Conservation (phyloP, 768 basidiomycete genomes). For the Boletus sp. region DNA sequence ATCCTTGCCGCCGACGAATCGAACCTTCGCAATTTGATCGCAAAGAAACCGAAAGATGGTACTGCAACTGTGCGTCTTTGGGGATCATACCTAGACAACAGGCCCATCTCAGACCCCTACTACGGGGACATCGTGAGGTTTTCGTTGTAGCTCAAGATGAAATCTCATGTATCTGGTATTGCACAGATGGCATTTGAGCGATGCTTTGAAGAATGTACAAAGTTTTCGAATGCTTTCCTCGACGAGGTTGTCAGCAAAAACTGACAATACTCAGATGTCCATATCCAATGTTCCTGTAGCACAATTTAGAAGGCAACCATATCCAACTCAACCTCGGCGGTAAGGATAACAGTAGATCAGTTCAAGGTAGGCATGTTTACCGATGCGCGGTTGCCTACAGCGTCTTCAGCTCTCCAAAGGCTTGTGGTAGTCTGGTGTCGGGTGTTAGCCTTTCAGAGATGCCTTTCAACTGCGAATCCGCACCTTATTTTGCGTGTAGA, state of each 20-base stretch:
- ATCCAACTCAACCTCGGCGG: background rate
- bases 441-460: conserved; percentile 5
- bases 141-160: background rate
- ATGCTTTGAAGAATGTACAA: conserved; percentile 74
- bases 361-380: conserved; percentile 84
- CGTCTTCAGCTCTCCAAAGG: conserved; percentile 89
- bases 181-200: conserved; percentile 67
- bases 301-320: conserved; percentile 10
- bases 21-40: conserved; percentile 64
- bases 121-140: conserved; percentile 63
- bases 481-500: conserved; percentile 95
- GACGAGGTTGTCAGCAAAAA: conserved; percentile 52
- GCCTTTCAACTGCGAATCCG: background rate
- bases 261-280: conserved; percentile 2
- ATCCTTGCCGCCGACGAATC: conserved; percentile 83
- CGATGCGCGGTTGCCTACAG: conserved; percentile 73
- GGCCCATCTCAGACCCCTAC: conserved; percentile 82
- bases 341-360: conserved; percentile 8
- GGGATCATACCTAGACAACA: conserved; percentile 72
- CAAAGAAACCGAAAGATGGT: conserved; percentile 48
- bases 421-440: conserved; percentile 77
- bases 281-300: background rate
- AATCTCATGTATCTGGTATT: conserved; percentile 1
- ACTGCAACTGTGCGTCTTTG: conserved; percentile 73
- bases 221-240: conserved; percentile 75